phyloP scores from a whole-genome alignment of 306 rosid species.

The Inga leiocalycina region DNA sequence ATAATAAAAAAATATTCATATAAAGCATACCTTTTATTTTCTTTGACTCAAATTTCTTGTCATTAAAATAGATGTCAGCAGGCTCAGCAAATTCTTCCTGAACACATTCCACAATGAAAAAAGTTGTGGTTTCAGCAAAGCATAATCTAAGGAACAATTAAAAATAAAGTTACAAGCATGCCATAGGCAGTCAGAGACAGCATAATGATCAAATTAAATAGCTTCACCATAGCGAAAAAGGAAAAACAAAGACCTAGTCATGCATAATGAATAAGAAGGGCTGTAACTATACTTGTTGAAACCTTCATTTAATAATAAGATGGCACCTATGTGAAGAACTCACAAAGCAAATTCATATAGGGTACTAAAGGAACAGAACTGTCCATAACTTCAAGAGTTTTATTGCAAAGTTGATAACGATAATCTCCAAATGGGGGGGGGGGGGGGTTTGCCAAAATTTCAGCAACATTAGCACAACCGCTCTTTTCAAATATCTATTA shows the following conservation, averaged over 20 bases:
- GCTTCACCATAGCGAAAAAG: neutral
- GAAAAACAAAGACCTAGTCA: neutral
- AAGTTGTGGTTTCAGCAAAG: neutral
- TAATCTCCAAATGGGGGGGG: neutral
- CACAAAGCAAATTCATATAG: neutral
- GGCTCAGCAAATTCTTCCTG: conserved; percentile 79
- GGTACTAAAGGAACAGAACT: neutral
- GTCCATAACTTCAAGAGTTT: neutral
- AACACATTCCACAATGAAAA: conserved; percentile 25
- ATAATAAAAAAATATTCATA: neutral
- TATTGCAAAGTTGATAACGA: neutral
- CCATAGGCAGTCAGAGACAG: neutral
- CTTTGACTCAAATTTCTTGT: conserved; percentile 52
- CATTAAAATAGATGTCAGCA: conserved; percentile 45
- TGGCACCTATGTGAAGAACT: neutral
- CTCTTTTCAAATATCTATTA: neutral
- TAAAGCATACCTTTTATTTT: conserved; percentile 33
- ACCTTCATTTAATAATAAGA: neutral
- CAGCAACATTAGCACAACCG: neutral
- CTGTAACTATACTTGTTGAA: neutral
- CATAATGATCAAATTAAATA: neutral
- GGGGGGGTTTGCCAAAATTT: neutral
- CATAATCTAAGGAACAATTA: neutral
- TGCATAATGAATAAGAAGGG: neutral
- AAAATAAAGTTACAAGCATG: conserved; percentile 1